Evolutionary conservation across 352 stramenopile genomes (phyloP).

Genomic region (Phytophthora chlamydospora): DNA sequence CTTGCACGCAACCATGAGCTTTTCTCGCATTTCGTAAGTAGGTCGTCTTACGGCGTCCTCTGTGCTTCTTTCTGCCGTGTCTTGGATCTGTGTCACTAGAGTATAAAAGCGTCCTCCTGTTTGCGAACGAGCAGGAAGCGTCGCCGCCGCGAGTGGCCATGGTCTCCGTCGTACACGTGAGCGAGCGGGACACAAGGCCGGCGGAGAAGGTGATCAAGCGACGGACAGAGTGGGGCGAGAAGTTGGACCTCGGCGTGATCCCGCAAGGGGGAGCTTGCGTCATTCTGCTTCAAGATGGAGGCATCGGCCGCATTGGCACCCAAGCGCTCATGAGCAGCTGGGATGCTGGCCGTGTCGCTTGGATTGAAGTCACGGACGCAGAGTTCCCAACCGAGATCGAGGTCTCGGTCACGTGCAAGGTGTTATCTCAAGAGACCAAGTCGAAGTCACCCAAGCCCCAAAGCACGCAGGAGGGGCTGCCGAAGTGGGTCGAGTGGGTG

Average conservation of each 20-base stretch:
- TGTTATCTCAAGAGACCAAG: constrained; percentile 51
- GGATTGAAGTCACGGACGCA: constrained; percentile 77
- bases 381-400: constrained; percentile 76
- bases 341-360: constrained; percentile 76
- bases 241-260: constrained; percentile 77
- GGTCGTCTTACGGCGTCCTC: constrained; percentile 34
- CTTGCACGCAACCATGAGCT: constrained; percentile 79
- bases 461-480: constrained; percentile 40
- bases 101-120: constrained; percentile 75
- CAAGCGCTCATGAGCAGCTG: constrained; percentile 87
- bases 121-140: constrained; percentile 72
- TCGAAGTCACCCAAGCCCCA: constrained; percentile 33
- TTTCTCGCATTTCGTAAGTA: constrained; percentile 85
- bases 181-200: constrained; percentile 62
- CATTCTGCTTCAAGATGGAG: constrained; percentile 77
- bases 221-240: constrained; percentile 70
- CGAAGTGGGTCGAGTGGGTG: constrained; percentile 76
- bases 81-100: constrained; percentile 46
- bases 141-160: constrained; percentile 74
- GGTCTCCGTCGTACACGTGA: constrained; percentile 74
- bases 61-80: constrained; percentile 27
- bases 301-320: constrained; percentile 75
- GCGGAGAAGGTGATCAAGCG: constrained; percentile 76
- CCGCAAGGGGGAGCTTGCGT: constrained; percentile 78
- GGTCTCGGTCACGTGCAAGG: constrained; percentile 81